Evolutionary conservation across 2,329 filamentous ascomycete species (phyloP).

Genomic region (Colletotrichum viniferum): DNA sequence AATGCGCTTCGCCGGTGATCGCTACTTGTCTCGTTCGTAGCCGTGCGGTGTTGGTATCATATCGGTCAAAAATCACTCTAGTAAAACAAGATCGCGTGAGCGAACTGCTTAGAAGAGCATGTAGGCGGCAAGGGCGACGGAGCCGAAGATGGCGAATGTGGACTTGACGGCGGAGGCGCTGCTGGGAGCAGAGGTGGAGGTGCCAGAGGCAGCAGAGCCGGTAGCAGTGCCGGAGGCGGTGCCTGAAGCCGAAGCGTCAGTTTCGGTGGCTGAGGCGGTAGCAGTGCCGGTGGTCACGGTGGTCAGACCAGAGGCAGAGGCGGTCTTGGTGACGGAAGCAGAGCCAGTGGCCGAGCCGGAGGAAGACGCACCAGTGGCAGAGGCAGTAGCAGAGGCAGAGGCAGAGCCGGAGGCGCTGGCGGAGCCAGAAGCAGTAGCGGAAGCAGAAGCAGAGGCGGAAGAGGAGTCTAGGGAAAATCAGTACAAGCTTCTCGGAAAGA

Average conservation of each 20-base stretch:
- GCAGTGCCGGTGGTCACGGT: constrained; percentile 15
- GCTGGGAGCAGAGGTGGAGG: constrained; percentile 3
- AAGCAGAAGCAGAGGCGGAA: neutral
- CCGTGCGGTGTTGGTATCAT: constrained; percentile 17
- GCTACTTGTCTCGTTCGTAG: constrained; percentile 7
- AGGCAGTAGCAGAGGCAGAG: neutral
- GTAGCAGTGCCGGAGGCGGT: constrained; percentile 6
- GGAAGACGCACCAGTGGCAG: constrained; percentile 8
- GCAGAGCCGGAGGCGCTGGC: neutral
- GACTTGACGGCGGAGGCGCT: constrained; percentile 16
- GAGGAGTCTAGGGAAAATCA: neutral
- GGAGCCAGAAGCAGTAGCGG: constrained; percentile 1
- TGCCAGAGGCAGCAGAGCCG: constrained; percentile 11
- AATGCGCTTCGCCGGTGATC: neutral
- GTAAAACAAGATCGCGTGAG: neutral
- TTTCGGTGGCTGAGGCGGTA: neutral
- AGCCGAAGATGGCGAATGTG: constrained; percentile 20
- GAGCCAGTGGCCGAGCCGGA: constrained; percentile 5
- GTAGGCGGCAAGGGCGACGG: constrained; percentile 18
- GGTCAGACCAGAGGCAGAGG: constrained; percentile 9
- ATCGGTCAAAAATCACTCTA: constrained; percentile 15
- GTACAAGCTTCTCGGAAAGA: neutral
- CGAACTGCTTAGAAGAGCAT: constrained; percentile 18
- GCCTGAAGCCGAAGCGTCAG: constrained; percentile 3
- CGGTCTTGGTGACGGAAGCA: neutral